Evolutionary conservation across 2,329 filamentous ascomycete species (phyloP).

Genomic region (Lizonia empirigonia): DNA sequence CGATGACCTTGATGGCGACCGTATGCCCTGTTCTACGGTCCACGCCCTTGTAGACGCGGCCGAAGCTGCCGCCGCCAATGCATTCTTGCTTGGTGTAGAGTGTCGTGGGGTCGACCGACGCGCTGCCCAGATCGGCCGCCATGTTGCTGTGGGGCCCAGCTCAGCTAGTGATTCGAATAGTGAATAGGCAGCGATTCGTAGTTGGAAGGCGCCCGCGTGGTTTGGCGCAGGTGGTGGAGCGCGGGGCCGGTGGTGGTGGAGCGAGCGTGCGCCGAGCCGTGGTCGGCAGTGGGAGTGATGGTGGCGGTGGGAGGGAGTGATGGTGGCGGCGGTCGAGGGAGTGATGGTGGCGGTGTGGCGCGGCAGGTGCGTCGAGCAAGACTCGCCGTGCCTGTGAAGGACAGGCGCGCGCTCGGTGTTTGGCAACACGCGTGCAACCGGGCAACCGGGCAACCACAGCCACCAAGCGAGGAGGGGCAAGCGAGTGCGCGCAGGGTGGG

Average conservation of each 20-base stretch:
- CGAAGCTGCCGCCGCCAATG: slow-evolving; percentile 94
- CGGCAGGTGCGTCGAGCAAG: neutral
- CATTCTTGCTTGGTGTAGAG: slow-evolving; percentile 80
- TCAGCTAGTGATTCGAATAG: neutral
- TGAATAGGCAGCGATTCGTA: neutral
- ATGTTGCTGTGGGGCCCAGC: slow-evolving; percentile 17
- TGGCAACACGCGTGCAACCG: slow-evolving; percentile 29
- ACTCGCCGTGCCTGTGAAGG: neutral
- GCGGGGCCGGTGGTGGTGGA: neutral
- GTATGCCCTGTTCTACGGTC: slow-evolving; percentile 92
- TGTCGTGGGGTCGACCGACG: slow-evolving; percentile 78
- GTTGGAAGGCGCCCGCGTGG: neutral
- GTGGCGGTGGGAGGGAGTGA: neutral
- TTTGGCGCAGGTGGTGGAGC: neutral
- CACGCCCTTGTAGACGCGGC: slow-evolving; percentile 97
- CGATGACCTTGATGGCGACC: slow-evolving; percentile 97
- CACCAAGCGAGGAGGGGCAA: slow-evolving; percentile 6
- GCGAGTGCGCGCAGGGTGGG: slow-evolving; percentile 5
- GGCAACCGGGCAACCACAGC: slow-evolving; percentile 20
- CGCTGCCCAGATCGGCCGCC: slow-evolving; percentile 47
- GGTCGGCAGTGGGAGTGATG: neutral
- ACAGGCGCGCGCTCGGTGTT: slow-evolving; percentile 13
- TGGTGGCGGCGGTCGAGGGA: neutral
- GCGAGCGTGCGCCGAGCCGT: neutral
- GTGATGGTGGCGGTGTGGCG: neutral